Conservation (phyloP, 1,284 basidiomycete species). For the Trametes sp. region DNA sequence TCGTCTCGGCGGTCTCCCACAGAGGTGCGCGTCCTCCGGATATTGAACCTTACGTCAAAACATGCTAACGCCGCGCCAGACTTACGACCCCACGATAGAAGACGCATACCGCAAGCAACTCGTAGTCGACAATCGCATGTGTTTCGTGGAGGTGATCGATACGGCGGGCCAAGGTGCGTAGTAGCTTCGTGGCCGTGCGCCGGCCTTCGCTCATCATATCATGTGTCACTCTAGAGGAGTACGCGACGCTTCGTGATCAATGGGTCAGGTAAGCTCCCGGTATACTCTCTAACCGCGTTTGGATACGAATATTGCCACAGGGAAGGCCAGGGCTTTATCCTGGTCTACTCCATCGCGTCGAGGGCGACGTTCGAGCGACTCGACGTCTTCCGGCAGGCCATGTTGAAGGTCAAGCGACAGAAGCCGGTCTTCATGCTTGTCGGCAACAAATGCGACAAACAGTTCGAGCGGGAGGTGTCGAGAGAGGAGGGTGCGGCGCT, state of each 20-base stretch:
- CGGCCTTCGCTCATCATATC: conserved; percentile 19
- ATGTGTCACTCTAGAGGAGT: conserved; percentile 75
- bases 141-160: conserved; percentile 92
- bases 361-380: conserved; percentile 94
- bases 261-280: conserved; percentile 87
- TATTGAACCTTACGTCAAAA: background rate
- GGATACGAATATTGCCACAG: conserved; percentile 51
- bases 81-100: conserved; percentile 94
- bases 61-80: conserved; percentile 50
- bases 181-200: conserved; percentile 39
- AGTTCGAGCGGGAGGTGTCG: conserved; percentile 86
- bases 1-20: conserved; percentile 27
- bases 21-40: conserved; percentile 28
- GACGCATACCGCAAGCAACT: conserved; percentile 94
- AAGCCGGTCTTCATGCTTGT: conserved; percentile 89
- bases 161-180: conserved; percentile 90
- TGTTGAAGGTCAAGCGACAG: conserved; percentile 92
- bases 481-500: conserved; percentile 88
- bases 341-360: conserved; percentile 98
- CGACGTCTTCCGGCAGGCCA: conserved; percentile 94
- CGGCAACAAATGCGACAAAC: conserved; percentile 92
- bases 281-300: conserved; percentile 8
- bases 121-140: conserved; percentile 91
- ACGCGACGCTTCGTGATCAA: conserved; percentile 97
- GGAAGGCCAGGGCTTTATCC: conserved; percentile 98